phyloP scores from a whole-genome alignment of 2,329 filamentous ascomycete genomes.

The Fusarium pseudocircinatum region DNA sequence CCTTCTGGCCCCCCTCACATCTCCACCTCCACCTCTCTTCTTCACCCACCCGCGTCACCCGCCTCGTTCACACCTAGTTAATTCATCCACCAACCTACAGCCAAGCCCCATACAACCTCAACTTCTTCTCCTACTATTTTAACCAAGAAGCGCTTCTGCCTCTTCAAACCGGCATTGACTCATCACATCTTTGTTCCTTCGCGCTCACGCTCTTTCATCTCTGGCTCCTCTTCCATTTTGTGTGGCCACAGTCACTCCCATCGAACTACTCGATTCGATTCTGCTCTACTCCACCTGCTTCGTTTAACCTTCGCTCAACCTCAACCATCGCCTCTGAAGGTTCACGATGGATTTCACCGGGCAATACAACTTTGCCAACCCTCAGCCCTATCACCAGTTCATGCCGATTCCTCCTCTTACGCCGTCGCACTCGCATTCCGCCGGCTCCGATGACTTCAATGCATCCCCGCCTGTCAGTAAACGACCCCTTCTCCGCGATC shows the following conservation, averaged over 20 bases:
- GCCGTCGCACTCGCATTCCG: constrained; percentile 65
- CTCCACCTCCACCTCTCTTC: constrained; percentile 10
- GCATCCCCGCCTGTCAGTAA: constrained; percentile 65
- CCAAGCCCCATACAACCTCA: constrained; percentile 10
- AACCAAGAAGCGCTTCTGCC: background rate
- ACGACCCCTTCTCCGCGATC: constrained; percentile 39
- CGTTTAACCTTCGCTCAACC: background rate
- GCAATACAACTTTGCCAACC: constrained; percentile 58
- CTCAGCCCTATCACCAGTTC: constrained; percentile 64
- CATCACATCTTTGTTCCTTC: background rate
- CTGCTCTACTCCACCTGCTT: constrained; percentile 18
- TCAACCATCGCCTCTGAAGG: constrained; percentile 2
- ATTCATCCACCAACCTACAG: constrained; percentile 9
- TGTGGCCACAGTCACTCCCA: background rate
- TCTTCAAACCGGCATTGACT: constrained; percentile 5
- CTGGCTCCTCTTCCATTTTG: background rate
- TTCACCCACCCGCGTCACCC: constrained; percentile 10
- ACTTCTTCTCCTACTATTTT: constrained; percentile 9
- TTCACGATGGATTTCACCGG: constrained; percentile 62
- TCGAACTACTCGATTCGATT: constrained; percentile 20
- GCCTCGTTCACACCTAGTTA: constrained; percentile 3
- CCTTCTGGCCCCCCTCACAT: constrained; percentile 4
- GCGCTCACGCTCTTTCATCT: background rate
- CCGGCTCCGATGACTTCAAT: constrained; percentile 64
- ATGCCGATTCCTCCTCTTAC: constrained; percentile 64